Evolutionary conservation across 768 basidiomycete species (phyloP).

Genomic region (Cyclocybe aegerita): DNA sequence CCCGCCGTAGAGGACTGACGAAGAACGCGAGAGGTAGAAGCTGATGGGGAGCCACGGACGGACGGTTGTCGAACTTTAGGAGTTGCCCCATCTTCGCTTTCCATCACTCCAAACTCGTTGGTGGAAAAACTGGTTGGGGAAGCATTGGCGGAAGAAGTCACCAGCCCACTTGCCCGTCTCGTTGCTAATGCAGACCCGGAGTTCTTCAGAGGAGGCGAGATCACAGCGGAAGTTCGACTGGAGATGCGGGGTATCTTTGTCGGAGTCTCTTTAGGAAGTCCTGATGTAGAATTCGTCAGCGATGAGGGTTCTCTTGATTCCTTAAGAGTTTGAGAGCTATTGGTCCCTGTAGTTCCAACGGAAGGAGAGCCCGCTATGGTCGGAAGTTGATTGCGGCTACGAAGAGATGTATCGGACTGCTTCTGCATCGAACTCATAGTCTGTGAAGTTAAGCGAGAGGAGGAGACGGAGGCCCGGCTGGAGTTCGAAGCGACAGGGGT

Average conservation of each 20-base stretch:
- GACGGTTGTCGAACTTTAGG: constrained; percentile 57
- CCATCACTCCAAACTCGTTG: constrained; percentile 84
- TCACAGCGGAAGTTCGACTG: constrained; percentile 74
- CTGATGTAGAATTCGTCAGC: constrained; percentile 48
- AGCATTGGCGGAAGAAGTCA: constrained; percentile 56
- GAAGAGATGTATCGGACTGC: constrained; percentile 79
- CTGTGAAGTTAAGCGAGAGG: constrained; percentile 73
- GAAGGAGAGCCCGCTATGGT: constrained; percentile 95
- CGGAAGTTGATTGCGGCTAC: constrained; percentile 73
- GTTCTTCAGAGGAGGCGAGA: constrained; percentile 70
- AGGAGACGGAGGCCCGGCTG: constrained; percentile 37
- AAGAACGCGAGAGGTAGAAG: constrained; percentile 57
- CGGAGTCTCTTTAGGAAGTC: constrained; percentile 77
- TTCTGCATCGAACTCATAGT: constrained; percentile 88
- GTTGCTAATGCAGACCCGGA: constrained; percentile 46
- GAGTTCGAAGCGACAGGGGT: constrained; percentile 40
- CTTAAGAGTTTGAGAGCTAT: constrained; percentile 45
- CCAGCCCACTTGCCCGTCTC: constrained; percentile 62
- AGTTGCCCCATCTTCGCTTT: constrained; percentile 51
- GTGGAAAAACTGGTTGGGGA: constrained; percentile 57
- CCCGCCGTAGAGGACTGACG: constrained; percentile 59
- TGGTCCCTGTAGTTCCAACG: constrained; percentile 60
- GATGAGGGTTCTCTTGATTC: constrained; percentile 59
- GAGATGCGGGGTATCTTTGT: constrained; percentile 93
- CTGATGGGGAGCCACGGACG: constrained; percentile 61